Base-by-base conservation (phyloP, 1,284 basidiomycete species). In the Rhodotorula sp. region DNA sequence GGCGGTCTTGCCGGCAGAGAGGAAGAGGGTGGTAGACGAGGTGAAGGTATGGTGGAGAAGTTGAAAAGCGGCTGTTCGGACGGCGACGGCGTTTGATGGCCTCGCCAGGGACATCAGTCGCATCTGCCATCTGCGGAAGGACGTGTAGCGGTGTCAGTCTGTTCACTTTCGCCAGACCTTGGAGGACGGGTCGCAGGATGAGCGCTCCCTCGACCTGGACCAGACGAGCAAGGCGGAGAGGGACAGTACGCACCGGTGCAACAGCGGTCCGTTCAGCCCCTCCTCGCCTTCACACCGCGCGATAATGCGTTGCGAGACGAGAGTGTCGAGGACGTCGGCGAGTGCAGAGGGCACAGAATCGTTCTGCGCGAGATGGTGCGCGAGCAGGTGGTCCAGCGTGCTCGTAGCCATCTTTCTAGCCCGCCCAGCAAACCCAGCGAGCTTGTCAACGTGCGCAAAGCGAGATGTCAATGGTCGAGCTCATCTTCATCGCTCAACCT, bases 61-160 rank as follows among this genome's bases (percentile, higher is more conserved):
- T 11, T 61, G 37, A 50, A 74, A 71, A 13, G 67, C 72, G 52
- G 65, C 65, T 2, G 67, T 7, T 47, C 72, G 72, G 51, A 71
- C 37, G 24, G 60, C 20, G 18, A 62, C 50, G 11, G 65, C 34
- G 16, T 66, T 61, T 15, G 63, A 54, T 0, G 72, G 50, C 7
- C 53, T 50, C 11, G 71, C 56, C 40, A 74, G 62, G 9, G 62
- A 63, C n/a, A 61, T 47, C 16, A 74, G 57, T 26, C 72, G 65
- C 20, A 74, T 47, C 47, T 71, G 68, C 72, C 72, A 74, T 6
- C 72, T 73, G 64, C 20, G 7, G 26, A 20, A 0, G 7, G 44
- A 10, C 20, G 51, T 44, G 13, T 18, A 44, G 16, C 40, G 40
- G 13, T 44, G 40, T 44, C 40, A 44, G 40, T 13, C 15, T 5